Base-by-base conservation (phyloP, 257 asterid species). In the Solanum paucissectum region DNA sequence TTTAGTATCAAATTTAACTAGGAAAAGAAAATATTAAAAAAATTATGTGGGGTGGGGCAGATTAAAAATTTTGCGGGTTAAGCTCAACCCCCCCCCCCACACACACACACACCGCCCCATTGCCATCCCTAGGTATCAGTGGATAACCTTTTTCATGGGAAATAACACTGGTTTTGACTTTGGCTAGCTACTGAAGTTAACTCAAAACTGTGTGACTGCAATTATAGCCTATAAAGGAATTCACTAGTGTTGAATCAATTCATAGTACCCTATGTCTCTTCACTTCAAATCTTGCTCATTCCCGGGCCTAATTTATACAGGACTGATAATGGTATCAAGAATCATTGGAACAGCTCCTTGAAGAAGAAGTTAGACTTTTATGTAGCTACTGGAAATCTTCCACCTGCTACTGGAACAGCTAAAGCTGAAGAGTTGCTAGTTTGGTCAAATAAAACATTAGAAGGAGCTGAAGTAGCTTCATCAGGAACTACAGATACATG, bases 331-430 rank as follows among this genome's bases (percentile, higher is more conserved):
- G 95, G 98, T 87, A 96, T 97, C 92, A 97, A 97, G 96, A 97
- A 97, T 93, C 99, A 97, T 89, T 97, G 99, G 99, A 97, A 97
- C 88, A 97, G 99, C 92, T 97, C 99, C 89, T 89, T 97, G 90
- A 97, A 94, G 93, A 97, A 97, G 92, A 97, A 95, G 93, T 86
- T 92, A n/a, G 99, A 97, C 90, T 93, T 95, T 91, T 95, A 95
- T 92, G 85, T 92, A 88, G 97, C 97, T 76, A 95, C 98, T 21
- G 99, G 98, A 75, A 95, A 92, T 89, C 98, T 97, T 85, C 98
- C 98, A 32, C 96, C 95, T 11, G 92, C 88, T 86, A 90, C 79
- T 86, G 90, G 90, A 86, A 88, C 75, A 4, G 40, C 92, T 88
- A 89, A 95, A n/a, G 86, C 49, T 71, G 91, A 89, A 79, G 91